Percentiles rank a stretch among this genome's conserved stretches.
These are phyloP conservation scores for Tricholoma saponaceum DNA, from an alignment of 768 basidiomycete genomes.

Conservation along the genomic window DNA sequence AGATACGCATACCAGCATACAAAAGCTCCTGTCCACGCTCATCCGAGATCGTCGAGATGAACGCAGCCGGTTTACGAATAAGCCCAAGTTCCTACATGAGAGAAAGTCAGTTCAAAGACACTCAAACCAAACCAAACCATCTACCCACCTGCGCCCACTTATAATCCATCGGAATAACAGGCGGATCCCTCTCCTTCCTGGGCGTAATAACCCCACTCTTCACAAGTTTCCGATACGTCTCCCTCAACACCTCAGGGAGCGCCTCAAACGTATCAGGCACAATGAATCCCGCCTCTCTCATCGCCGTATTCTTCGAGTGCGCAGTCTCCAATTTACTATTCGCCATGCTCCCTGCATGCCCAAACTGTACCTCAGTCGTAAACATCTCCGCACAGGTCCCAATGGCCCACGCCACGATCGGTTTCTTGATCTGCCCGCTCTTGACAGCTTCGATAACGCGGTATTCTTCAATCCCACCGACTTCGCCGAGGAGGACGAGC, in stretches of 20 bases:
- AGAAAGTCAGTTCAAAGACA: conserved; percentile 1
- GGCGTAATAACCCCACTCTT: conserved; percentile 60
- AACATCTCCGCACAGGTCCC: conserved; percentile 99
- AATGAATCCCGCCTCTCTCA: conserved; percentile 93
- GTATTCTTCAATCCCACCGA: conserved; percentile 98
- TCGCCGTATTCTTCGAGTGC: conserved; percentile 94
- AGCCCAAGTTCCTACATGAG: conserved; percentile 75
- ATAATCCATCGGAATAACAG: conserved; percentile 99
- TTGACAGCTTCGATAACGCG: conserved; percentile 98
- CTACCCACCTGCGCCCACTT: conserved; percentile 84
- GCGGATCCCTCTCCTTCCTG: conserved; percentile 80
- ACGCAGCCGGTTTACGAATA: conserved; percentile 97
- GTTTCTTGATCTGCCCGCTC: conserved; percentile 90
- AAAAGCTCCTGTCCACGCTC: conserved; percentile 98
- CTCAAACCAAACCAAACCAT: not conserved
- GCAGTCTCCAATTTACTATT: conserved; percentile 98
- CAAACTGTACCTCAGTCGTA: conserved; percentile 98
- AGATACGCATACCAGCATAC: conserved; percentile 98
- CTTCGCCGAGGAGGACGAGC: conserved; percentile 97
- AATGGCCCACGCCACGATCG: conserved; percentile 99
- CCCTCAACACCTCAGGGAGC: conserved; percentile 78
- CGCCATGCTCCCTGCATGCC: conserved; percentile 97
- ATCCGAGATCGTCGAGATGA: conserved; percentile 99
- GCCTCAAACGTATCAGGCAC: conserved; percentile 98
- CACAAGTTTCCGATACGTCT: conserved; percentile 84